Conservation (phyloP, 202 grass and related monocot species). For the Saccharum hybrid region DNA sequence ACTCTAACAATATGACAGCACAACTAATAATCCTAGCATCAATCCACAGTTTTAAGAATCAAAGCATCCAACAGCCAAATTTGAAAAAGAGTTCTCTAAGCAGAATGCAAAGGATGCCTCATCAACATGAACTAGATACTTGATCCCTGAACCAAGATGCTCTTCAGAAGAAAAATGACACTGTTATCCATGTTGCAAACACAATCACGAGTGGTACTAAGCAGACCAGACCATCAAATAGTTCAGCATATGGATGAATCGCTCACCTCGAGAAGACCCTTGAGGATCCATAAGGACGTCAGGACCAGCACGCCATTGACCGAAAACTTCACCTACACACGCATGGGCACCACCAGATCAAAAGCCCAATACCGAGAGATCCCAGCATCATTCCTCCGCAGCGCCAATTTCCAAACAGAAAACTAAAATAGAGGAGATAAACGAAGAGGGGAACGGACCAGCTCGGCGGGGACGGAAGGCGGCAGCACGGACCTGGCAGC, state of each 20-base stretch:
- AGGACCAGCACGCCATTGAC: slow-evolving; percentile 82
- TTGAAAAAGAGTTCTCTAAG: neutral
- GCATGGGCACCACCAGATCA: slow-evolving; percentile 43
- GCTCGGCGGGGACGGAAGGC: slow-evolving; percentile 81
- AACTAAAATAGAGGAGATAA: slow-evolving; percentile 10
- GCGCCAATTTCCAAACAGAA: neutral
- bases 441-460: slow-evolving; percentile 51
- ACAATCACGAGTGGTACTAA: neutral
- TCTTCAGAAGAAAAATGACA: neutral
- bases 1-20: slow-evolving; percentile 5
- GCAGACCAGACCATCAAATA: neutral
- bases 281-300: slow-evolving; percentile 82
- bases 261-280: slow-evolving; percentile 88
- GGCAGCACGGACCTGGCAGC: slow-evolving; percentile 88
- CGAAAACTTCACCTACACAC: slow-evolving; percentile 77
- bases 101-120: slow-evolving; percentile 15
- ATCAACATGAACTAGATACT: slow-evolving; percentile 7
- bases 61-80: neutral
- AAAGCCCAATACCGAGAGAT: slow-evolving; percentile 30
- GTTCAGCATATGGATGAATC: slow-evolving; percentile 2
- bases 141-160: neutral
- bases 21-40: slow-evolving; percentile 4
- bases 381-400: neutral
- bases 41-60: slow-evolving; percentile 20
- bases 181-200: neutral